Evolutionary conservation across 2,329 filamentous ascomycete species (phyloP), one percentile per base, ranked within the genome.

Genomic region (Ilyonectria mors-panacis): DNA sequence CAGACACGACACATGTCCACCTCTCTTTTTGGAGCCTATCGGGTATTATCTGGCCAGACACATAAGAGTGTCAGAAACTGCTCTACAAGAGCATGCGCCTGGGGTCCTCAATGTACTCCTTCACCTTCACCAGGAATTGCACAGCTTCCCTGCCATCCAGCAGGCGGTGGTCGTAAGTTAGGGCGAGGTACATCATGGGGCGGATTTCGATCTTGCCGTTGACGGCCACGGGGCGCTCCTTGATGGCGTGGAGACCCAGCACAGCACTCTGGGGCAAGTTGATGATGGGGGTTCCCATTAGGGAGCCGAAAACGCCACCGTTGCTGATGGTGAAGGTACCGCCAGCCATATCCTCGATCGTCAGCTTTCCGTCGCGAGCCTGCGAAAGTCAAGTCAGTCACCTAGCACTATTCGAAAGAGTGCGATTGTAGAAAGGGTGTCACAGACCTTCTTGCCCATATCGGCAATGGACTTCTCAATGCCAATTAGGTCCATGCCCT

Each of bases 131-230:
- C 74, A 98, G 86, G 88, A 98, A 98, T 69, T 95, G 96, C 45
- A 97, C 94, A 53, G 95, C 96, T 85, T 98, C 95, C 79, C 95
- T 91, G 57, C 96, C 96, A 81, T 98, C 96, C 26, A 99, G 87
- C 56, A 99, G 89, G 79, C 96, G 93, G 85, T 99, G 96, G 81
- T 99, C 96, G 79, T 99, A 99, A 15, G 96, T 99, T 67, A 99
- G 88, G 47, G 96, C 96, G 71, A 99, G 89, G 82, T 97, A 98
- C 96, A 99, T 99, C 94, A 99, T 98, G n/a, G 96, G 96, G 73
- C 96, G 90, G 75, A 97, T 93, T 82, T 98, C 95, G 65, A 98
- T 87, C 86, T 98, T 97, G 78, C 96, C 96, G 78, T 98, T 94
- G 69, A 98, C 87, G 28, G 89, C 95, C 59, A 98, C 91, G 3